Evolutionary conservation across 1,284 basidiomycete genomes (phyloP).

Genomic region (Phenoliferia sp.): DNA sequence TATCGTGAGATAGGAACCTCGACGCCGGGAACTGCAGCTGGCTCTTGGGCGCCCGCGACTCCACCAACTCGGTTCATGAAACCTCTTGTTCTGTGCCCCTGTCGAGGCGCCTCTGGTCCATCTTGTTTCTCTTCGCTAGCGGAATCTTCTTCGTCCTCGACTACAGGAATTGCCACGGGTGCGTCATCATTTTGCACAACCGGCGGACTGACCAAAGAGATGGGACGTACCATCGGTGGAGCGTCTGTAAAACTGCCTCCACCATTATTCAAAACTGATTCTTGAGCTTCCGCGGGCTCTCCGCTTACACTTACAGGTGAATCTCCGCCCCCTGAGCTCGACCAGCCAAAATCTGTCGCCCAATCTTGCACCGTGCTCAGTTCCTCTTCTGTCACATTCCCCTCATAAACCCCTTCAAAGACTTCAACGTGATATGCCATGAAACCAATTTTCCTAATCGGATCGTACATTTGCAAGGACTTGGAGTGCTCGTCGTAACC

Average conservation of each 20-base stretch:
- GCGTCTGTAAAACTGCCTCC: neutral
- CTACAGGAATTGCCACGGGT: neutral
- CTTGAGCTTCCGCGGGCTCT: neutral
- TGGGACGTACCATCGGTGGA: neutral
- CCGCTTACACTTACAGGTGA: neutral
- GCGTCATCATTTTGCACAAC: neutral
- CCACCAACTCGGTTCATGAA: neutral
- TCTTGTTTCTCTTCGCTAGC: no score
- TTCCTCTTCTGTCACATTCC: neutral
- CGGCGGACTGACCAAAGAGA: neutral
- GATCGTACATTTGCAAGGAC: neutral
- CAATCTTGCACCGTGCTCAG: neutral
- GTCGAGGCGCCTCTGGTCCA: no score
- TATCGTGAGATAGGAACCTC: no score
- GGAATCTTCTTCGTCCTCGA: neutral
- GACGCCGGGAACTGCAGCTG: no score
- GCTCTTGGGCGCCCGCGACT: no score
- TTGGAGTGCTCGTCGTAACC: neutral
- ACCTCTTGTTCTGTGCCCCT: no score
- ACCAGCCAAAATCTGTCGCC: neutral
- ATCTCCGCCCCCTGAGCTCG: neutral
- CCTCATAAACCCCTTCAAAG: neutral
- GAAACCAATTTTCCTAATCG: neutral
- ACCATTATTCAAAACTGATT: neutral
- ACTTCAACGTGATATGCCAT: neutral